Conservation (phyloP, 805 yeast species). For the Starmerella etchellsii region DNA sequence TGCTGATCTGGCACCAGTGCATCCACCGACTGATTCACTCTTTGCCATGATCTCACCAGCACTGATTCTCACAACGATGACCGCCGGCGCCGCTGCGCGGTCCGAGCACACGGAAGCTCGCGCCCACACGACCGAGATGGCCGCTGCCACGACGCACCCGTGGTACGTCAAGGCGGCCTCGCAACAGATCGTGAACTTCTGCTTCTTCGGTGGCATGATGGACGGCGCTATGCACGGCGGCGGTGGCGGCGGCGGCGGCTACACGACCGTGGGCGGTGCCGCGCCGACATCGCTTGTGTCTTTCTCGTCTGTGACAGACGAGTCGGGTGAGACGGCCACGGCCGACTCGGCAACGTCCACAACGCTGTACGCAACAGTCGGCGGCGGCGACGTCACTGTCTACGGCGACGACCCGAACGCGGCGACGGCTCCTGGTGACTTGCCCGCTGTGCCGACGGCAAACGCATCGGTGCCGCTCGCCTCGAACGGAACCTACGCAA, state of each 20-base stretch:
- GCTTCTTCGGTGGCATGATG: slow-evolving; percentile 11
- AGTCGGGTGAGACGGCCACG: no score
- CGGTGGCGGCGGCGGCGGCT: slow-evolving; percentile 1
- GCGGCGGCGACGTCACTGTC: slow-evolving; percentile 11
- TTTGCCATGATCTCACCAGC: not conserved
- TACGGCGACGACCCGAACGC: slow-evolving; percentile 4
- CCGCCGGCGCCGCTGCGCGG: not conserved
- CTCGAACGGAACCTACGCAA: not conserved
- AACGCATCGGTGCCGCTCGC: not conserved
- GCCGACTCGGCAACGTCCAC: slow-evolving; percentile 7
- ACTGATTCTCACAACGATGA: not conserved
- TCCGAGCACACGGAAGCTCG: not conserved
- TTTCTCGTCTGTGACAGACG: not conserved
- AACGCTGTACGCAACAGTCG: slow-evolving; percentile 11
- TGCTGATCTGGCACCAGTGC: no score
- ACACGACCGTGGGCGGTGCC: slow-evolving; percentile 3
- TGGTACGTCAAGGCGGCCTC: slow-evolving; percentile 16
- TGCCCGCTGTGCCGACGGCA: not conserved
- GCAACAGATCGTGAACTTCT: slow-evolving; percentile 11
- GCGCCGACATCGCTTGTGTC: not conserved
- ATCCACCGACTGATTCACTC: not conserved
- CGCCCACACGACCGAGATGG: not conserved
- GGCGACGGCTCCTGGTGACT: slow-evolving; percentile 1
- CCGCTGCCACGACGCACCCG: slow-evolving; percentile 3
- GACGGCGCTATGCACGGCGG: slow-evolving; percentile 9